Base-by-base conservation (phyloP, 2,329 filamentous ascomycete species). In the Sclerotinia nivalis region DNA sequence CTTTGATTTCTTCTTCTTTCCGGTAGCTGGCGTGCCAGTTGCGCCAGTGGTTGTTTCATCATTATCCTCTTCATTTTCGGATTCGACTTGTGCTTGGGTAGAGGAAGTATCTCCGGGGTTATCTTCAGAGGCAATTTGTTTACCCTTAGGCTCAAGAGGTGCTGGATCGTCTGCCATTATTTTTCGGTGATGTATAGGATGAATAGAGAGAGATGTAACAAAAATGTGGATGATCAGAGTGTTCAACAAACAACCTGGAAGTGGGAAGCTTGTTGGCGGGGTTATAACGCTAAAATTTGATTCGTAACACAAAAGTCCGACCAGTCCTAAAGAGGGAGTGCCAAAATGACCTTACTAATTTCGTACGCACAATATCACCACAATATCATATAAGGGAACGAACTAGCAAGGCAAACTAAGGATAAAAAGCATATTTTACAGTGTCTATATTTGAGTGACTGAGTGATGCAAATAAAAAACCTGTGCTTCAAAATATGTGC, bases 1-100 rank as follows among this genome's bases (percentile, higher is more conserved):
- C 83, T 89, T 89, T 73, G 84, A 88, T 82, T 89, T 91, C 80
- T 89, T 89, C 75, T 88, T 86, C 76, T 84, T 85, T 58, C 77
- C 74, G 20, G 78, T 70, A 34, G 75, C 75, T 69, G 75, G 71
- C 28, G 76, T 73, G 58, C 77, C 76, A 72, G 45, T 74, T 74
- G 65, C 55, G 40, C 75, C 72, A 72, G 45, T 74, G 31, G 72
- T 74, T 56, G 74, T 71, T 54, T 69, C 74, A n/a, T 75, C 78
- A 31, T 81, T 78, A 69, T 80, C 80, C 56, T 79, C 81, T 71
- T 84, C 84, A 71, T 83, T 83, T 40, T 84, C 84, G 59, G 82
- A 83, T 68, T 83, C 84, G 70, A 80, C 80, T 70, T 83, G 79
- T 37, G 79, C 80, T 73, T 64, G 52, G 50, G 74, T 73, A 56